phyloP scores from a whole-genome alignment of 805 yeast species.

The Sugiyamaella boreocaroliniensis region DNA sequence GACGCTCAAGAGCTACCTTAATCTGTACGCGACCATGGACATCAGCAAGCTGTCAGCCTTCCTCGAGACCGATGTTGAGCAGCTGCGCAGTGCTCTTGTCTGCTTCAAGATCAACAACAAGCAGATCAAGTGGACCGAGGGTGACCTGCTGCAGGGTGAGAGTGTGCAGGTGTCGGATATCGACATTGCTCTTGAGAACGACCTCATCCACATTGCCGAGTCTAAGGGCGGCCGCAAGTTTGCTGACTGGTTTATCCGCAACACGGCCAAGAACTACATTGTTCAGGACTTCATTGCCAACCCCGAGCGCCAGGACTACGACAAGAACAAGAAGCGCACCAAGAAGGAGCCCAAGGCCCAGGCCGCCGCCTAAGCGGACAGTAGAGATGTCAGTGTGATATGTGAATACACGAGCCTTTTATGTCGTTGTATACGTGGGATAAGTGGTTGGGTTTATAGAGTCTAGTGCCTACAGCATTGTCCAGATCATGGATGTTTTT shows the following conservation, averaged over 20 bases:
- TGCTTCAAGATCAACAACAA: conserved; percentile 41
- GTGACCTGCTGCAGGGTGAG: conserved; percentile 39
- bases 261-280: conserved; percentile 40
- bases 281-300: conserved; percentile 38
- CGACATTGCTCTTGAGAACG: conserved; percentile 38
- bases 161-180: conserved; percentile 37
- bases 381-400: too few species aligned
- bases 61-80: conserved; percentile 32
- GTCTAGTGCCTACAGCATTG: too few species aligned
- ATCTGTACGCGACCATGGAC: conserved; percentile 42
- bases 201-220: conserved; percentile 40
- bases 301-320: conserved; percentile 17
- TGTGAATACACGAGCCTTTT: too few species aligned
- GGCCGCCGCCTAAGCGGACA: neutral
- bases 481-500: too few species aligned
- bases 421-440: too few species aligned
- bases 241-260: conserved; percentile 47
- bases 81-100: conserved; percentile 35
- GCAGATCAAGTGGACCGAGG: conserved; percentile 40
- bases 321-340: conserved; percentile 8
- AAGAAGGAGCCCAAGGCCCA: conserved; percentile 1
- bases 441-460: too few species aligned
- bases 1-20: conserved; percentile 40
- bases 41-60: conserved; percentile 38
- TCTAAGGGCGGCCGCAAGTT: conserved; percentile 40